Conservation (phyloP, 148 eudicot species). For the Vaccinium darrowii region DNA sequence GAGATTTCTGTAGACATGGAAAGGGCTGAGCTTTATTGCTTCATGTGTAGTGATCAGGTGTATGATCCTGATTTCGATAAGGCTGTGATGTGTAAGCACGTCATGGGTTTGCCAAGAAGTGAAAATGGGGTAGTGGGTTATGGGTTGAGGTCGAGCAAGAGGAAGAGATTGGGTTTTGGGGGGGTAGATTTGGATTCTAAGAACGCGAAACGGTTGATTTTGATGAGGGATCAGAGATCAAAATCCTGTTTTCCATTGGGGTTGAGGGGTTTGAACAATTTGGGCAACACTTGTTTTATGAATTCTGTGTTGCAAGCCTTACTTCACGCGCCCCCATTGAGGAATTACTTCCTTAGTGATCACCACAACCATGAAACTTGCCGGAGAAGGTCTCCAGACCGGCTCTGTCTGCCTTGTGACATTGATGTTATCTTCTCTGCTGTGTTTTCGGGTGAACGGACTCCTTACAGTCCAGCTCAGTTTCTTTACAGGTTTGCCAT, state of each 20-base stretch:
- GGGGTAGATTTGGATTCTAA: constrained; percentile 29
- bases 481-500: constrained; percentile 50
- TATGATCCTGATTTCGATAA: constrained; percentile 70
- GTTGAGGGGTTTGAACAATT: constrained; percentile 62
- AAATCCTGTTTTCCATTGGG: constrained; percentile 51
- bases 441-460: constrained; percentile 55
- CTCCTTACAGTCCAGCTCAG: constrained; percentile 66
- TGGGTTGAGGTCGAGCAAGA: constrained; percentile 15
- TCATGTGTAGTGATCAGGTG: constrained; percentile 62
- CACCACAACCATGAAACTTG: constrained; percentile 49
- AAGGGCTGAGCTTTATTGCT: constrained; percentile 54
- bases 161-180: constrained; percentile 16
- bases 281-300: constrained; percentile 77
- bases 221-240: constrained; percentile 34
- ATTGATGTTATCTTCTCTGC: constrained; percentile 59
- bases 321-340: constrained; percentile 64
- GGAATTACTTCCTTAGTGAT: constrained; percentile 62
- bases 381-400: constrained; percentile 37
- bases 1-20: constrained; percentile 58
- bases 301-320: constrained; percentile 71
- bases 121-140: constrained; percentile 22
- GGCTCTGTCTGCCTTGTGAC: constrained; percentile 65
- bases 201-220: constrained; percentile 26
- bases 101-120: constrained; percentile 23
- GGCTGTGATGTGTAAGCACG: constrained; percentile 38